These are phyloP conservation scores for Pseudogymnoascus sp. DNA, from an alignment of 2,329 filamentous ascomycete genomes.

Conservation along the genomic window DNA sequence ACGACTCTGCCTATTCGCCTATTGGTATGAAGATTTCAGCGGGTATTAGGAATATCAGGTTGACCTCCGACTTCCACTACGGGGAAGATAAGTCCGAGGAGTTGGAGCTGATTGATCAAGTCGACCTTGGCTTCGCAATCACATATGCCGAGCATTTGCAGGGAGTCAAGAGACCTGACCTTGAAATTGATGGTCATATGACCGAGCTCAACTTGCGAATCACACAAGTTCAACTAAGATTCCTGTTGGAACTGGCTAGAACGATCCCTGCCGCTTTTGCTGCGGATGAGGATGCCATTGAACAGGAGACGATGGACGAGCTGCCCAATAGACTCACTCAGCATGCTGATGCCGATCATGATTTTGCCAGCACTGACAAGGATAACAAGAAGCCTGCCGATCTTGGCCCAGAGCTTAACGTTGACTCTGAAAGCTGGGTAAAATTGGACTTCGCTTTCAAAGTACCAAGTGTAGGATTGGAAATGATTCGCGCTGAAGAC, in stretches of 20 bases:
- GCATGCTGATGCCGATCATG: neutral
- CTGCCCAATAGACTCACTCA: conserved; percentile 45
- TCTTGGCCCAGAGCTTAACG: conserved; percentile 63
- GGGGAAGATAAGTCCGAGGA: conserved; percentile 65
- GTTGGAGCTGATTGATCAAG: conserved; percentile 92
- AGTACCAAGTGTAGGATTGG: conserved; percentile 77
- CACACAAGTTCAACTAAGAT: conserved; percentile 85
- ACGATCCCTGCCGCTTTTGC: conserved; percentile 84
- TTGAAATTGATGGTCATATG: conserved; percentile 85
- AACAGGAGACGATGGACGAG: conserved; percentile 67
- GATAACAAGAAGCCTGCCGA: conserved; percentile 41
- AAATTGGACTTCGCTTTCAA: conserved; percentile 89
- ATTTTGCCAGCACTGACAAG: neutral
- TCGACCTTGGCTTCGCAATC: conserved; percentile 87
- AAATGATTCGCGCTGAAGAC: conserved; percentile 71
- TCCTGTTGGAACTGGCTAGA: conserved; percentile 76
- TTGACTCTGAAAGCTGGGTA: conserved; percentile 70
- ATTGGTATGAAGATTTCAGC: conserved; percentile 84
- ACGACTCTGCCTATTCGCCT: conserved; percentile 64
- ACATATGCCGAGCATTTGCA: conserved; percentile 81
- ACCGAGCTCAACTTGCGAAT: conserved; percentile 86
- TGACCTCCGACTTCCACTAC: conserved; percentile 88
- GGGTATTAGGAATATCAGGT: conserved; percentile 82
- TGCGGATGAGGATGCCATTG: conserved; percentile 61
- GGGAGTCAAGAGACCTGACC: conserved; percentile 73